Conservation (phyloP, 2,329 filamentous ascomycete genomes). For the Westerdykella aurantiaca region DNA sequence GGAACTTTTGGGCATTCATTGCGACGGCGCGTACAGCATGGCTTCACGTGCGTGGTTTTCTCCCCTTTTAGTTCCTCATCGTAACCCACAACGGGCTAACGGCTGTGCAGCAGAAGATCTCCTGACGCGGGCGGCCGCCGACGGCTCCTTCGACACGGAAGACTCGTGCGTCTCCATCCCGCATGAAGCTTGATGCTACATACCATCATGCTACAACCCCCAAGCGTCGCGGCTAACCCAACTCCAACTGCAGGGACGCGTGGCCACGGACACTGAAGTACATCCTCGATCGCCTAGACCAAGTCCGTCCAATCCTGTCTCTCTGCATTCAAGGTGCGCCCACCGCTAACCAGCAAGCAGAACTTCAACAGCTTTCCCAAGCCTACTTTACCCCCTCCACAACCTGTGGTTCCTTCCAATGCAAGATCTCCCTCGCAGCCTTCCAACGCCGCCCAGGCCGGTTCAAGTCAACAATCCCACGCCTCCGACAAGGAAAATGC, state of each 20-base stretch:
- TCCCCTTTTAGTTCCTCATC: neutral
- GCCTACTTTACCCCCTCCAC: slow-evolving; percentile 50
- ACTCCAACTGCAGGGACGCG: slow-evolving; percentile 50
- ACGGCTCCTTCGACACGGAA: slow-evolving; percentile 56
- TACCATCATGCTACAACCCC: neutral
- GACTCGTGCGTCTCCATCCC: slow-evolving; percentile 47
- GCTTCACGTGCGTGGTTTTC: slow-evolving; percentile 1
- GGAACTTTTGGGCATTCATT: too few relatives aligned
- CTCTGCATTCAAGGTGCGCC: neutral
- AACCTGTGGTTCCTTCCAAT: slow-evolving; percentile 40
- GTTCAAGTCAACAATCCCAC: slow-evolving; percentile 43
- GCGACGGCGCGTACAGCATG: neutral
- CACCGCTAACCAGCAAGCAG: slow-evolving; percentile 40
- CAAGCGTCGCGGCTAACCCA: slow-evolving; percentile 31
- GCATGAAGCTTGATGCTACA: neutral
- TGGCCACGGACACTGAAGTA: slow-evolving; percentile 64
- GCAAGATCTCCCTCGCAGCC: slow-evolving; percentile 11
- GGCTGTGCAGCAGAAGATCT: slow-evolving; percentile 41
- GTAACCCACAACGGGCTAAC: slow-evolving; percentile 13
- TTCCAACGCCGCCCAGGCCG: slow-evolving; percentile 13
- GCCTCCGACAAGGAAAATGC: slow-evolving; percentile 66
- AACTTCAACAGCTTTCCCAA: slow-evolving; percentile 74
- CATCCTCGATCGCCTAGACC: slow-evolving; percentile 63
- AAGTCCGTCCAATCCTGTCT: slow-evolving; percentile 39
- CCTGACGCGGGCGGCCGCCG: slow-evolving; percentile 52